Evolutionary conservation across 2,329 filamentous ascomycete genomes (phyloP).

Genomic region (Thermothelomyces thermophilus): DNA sequence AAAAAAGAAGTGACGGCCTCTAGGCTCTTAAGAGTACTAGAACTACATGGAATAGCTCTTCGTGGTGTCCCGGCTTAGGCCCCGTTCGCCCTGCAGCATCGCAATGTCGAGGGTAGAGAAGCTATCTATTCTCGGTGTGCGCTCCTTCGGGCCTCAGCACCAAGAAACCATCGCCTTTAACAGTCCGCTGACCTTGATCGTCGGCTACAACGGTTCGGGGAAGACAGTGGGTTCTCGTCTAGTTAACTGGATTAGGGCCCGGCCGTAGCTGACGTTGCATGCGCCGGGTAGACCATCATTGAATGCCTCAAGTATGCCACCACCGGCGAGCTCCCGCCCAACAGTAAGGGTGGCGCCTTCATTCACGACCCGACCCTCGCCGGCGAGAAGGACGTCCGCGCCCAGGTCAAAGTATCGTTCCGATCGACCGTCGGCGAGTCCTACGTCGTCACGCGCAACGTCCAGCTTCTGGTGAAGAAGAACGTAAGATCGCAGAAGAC

Average conservation of each 20-base stretch:
- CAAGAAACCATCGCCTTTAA: slow-evolving; percentile 76
- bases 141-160: slow-evolving; percentile 74
- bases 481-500: slow-evolving; percentile 70
- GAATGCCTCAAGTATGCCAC: slow-evolving; percentile 98
- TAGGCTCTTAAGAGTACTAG: neutral
- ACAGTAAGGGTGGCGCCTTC: slow-evolving; percentile 85
- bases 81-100: neutral
- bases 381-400: slow-evolving; percentile 81
- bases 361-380: slow-evolving; percentile 94
- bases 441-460: slow-evolving; percentile 75
- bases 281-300: slow-evolving; percentile 66
- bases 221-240: slow-evolving; percentile 55
- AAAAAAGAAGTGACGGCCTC: neutral
- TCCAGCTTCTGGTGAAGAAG: slow-evolving; percentile 86
- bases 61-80: neutral
- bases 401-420: slow-evolving; percentile 87
- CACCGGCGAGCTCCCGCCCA: slow-evolving; percentile 86
- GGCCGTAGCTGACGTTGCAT: neutral
- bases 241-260: slow-evolving; percentile 29
- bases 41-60: neutral
- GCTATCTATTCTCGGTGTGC: slow-evolving; percentile 72
- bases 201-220: slow-evolving; percentile 93
- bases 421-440: slow-evolving; percentile 68
- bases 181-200: slow-evolving; percentile 88
- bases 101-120: slow-evolving; percentile 78